Base-by-base conservation (phyloP, 345 rosid species). In the Hirschfeldia incana region DNA sequence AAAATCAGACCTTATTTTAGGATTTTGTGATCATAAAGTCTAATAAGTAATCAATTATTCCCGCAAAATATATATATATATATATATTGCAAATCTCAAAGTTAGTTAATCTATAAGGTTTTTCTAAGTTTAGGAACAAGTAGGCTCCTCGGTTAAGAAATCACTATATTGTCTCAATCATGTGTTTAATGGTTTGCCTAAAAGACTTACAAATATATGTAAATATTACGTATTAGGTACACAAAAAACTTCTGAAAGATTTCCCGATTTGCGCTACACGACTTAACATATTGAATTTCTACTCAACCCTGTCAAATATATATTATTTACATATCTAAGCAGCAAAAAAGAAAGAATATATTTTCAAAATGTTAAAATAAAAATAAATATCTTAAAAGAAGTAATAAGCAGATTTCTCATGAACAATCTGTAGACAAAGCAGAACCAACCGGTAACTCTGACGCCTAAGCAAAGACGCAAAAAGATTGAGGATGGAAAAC, bases 1-100 rank as follows among this genome's bases (percentile, higher is more conserved):
- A 61, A 80, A 26, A 62, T 32, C n/a, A 72, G 30, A 33, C 55
- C 73, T 70, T 71, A 34, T 72, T 76, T 81, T 72, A 73, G 81
- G 53, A 77, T 66, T 66, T 67, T 28, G 53, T 59, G 30, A 6
- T 26, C 15, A 10, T 16, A 53, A 5, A 46, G 60, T 57, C 37
- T 67, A 46, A 34, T 65, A 59, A 59, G 42, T 32, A 42, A 58
- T 13, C 42, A 42, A 58, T 13, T 32, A 17, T 46, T 73, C 60
- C 65, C 44, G 59, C 12, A 67, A 59, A 73, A 0, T 58, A 60
- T 12, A 37, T 6, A 9, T 39, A 26, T 59, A 0, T 58, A 60
- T 12, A 37, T 6, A 9, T 39, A 26, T 59, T 44, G 3, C 26
- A 26, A 12, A 67, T 60, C 27, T 78, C 8, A 59, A n/a, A 72